Base-by-base conservation (phyloP, 306 rosid species). In the Malus sylvestris region DNA sequence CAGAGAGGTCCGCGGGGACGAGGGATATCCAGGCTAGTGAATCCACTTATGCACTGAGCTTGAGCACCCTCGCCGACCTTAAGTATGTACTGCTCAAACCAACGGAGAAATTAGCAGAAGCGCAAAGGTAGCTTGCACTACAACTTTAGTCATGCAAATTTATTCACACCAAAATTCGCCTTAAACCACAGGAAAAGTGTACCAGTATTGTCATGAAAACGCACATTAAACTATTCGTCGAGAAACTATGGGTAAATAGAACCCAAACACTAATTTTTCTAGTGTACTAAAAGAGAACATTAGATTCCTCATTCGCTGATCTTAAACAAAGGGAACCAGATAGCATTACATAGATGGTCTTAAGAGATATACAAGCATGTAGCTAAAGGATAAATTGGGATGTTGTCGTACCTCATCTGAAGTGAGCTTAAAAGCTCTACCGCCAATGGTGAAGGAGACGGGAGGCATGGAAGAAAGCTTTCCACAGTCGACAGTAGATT, bases 1-100 rank as follows among this genome's bases (percentile, higher is more conserved):
- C 99, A 95, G 80, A 95, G 88, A 72, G 99, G 96, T 71, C 99
- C 99, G 38, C 88, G 87, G 58, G 99, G 98, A 78, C 98, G 99
- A 83, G 99, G 90, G 76, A 92, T 45, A 78, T 95, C 99, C 81
- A 92, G 3, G 70, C 89, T 82, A 15, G 62, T 85, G 80, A 95
- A 95, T 68, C 99, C 98, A 78, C 98, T 95, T 20, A 92, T 88
- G 90, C 99, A 95, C 84, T 92, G 96, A 42, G 90, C 89, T 68
- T 66, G 55, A 86, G 88, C 0, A 67, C 97, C 99, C 79, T 92
- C 86, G 0, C 88, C 93, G 67, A 91, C 85, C 88, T 92, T 86
- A 57, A 95, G 86, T 79, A 89, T 85, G 80, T 95, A 95, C 97
- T 95, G 92, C 74, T 83, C 57, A 84, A 78, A 58, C 82, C 82